Conservation (phyloP, 805 yeast species). For the Brettanomyces bruxellensis region DNA sequence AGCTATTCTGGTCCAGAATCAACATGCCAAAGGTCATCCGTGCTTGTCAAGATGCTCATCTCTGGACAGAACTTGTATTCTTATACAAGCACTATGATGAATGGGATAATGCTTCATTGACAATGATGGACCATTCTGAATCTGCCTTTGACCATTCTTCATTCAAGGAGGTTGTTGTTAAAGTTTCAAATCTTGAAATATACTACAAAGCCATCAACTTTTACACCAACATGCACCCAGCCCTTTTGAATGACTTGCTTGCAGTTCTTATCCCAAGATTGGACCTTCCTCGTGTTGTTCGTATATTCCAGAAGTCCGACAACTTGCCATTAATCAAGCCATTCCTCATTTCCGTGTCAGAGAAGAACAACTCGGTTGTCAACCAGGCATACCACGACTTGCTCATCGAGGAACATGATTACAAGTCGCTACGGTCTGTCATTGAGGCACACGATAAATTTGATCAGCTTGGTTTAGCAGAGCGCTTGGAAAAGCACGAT, state of each 20-base stretch:
- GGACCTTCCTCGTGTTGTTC: slow-evolving; percentile 89
- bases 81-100: slow-evolving; percentile 97
- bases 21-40: slow-evolving; percentile 95
- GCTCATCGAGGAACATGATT: slow-evolving; percentile 93
- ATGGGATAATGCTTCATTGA: slow-evolving; percentile 96
- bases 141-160: slow-evolving; percentile 89
- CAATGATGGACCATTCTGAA: slow-evolving; percentile 92
- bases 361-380: slow-evolving; percentile 82
- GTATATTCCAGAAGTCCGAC: slow-evolving; percentile 90
- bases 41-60: slow-evolving; percentile 87
- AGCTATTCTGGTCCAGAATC: slow-evolving; percentile 95
- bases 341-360: slow-evolving; percentile 83
- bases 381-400: slow-evolving; percentile 93
- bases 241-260: slow-evolving; percentile 77
- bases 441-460: slow-evolving; percentile 87
- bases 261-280: slow-evolving; percentile 79
- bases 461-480: slow-evolving; percentile 87
- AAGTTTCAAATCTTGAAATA: slow-evolving; percentile 92
- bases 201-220: slow-evolving; percentile 96
- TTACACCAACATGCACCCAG: slow-evolving; percentile 87
- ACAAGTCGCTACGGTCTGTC: slow-evolving; percentile 78
- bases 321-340: slow-evolving; percentile 95
- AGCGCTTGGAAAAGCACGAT: slow-evolving; percentile 85
- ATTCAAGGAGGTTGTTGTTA: slow-evolving; percentile 89
- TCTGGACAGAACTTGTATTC: slow-evolving; percentile 95